phyloP scores from a whole-genome alignment of 805 yeast species.

The Soucietia sequanensis region DNA sequence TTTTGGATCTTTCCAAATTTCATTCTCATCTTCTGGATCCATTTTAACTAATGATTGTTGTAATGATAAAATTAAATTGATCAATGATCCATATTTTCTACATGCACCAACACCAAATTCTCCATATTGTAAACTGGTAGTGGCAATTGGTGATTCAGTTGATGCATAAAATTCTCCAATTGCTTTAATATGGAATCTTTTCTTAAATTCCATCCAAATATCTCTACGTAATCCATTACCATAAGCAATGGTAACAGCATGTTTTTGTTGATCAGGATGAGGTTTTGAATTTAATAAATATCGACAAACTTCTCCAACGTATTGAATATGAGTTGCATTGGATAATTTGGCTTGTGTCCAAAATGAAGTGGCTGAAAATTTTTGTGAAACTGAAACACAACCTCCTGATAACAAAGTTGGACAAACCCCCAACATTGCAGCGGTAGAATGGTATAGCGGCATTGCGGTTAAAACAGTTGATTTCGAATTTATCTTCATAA shows the following conservation, averaged over 20 bases:
- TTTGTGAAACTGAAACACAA: constrained; percentile 72
- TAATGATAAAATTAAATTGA: constrained; percentile 49
- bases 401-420: constrained; percentile 68
- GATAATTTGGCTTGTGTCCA: constrained; percentile 84
- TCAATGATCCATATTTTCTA: constrained; percentile 68
- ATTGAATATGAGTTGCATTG: constrained; percentile 79
- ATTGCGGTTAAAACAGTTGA: constrained; percentile 80
- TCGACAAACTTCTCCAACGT: constrained; percentile 94
- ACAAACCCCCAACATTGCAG: constrained; percentile 80
- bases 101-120: constrained; percentile 86
- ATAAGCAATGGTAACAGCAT: constrained; percentile 65
- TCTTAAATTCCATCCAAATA: constrained; percentile 80
- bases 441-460: constrained; percentile 96
- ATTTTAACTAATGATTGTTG: constrained; percentile 66
- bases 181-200: constrained; percentile 68
- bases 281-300: constrained; percentile 67
- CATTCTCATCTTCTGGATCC: constrained; percentile 77
- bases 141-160: constrained; percentile 88
- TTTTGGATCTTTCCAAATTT: constrained; percentile 64
- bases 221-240: constrained; percentile 92
- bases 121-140: constrained; percentile 76
- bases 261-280: constrained; percentile 64
- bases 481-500: constrained; percentile 53
- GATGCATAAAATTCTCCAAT: constrained; percentile 94
- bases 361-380: constrained; percentile 78